Conservation (phyloP, 768 basidiomycete genomes). For the Boletus vermiculosoides region DNA sequence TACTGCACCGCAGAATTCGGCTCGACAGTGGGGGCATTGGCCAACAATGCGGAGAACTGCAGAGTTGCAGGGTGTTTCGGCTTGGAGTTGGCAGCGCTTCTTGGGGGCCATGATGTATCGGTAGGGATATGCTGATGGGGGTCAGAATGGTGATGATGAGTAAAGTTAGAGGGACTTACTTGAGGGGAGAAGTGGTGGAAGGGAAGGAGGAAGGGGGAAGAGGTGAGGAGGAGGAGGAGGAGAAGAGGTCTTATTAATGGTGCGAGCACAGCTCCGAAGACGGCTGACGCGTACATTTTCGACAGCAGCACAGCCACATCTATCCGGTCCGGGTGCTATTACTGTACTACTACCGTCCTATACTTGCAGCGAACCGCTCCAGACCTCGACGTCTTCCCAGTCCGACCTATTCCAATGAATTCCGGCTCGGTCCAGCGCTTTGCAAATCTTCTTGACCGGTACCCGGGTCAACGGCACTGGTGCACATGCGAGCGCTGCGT, state of each 20-base stretch:
- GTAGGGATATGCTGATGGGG: not conserved
- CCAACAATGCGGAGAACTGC: slow-evolving; percentile 84
- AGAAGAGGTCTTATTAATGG: slow-evolving; percentile 23
- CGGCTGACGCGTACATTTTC: slow-evolving; percentile 29
- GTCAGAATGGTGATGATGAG: not conserved
- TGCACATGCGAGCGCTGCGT: slow-evolving; percentile 57
- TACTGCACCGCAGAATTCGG: slow-evolving; percentile 75
- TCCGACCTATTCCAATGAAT: slow-evolving; percentile 63
- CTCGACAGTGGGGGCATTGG: slow-evolving; percentile 76
- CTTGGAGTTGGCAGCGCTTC: slow-evolving; percentile 80
- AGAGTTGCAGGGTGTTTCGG: slow-evolving; percentile 58
- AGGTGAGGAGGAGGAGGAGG: not conserved
- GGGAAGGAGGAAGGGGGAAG: not conserved
- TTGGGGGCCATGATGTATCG: slow-evolving; percentile 64
- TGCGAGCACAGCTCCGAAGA: slow-evolving; percentile 28
- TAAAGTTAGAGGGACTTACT: not conserved
- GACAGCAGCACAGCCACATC: slow-evolving; percentile 23
- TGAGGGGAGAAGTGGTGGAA: not conserved
- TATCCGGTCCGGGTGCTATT: not conserved
- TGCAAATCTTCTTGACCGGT: slow-evolving; percentile 54
- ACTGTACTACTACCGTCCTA: not conserved
- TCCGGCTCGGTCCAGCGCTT: slow-evolving; percentile 57
- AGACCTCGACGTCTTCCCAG: slow-evolving; percentile 83
- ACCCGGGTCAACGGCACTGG: slow-evolving; percentile 59
- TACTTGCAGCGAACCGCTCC: slow-evolving; percentile 40